Base-by-base conservation (phyloP, 768 basidiomycete genomes). In the Macrolepiota dolichaula region DNA sequence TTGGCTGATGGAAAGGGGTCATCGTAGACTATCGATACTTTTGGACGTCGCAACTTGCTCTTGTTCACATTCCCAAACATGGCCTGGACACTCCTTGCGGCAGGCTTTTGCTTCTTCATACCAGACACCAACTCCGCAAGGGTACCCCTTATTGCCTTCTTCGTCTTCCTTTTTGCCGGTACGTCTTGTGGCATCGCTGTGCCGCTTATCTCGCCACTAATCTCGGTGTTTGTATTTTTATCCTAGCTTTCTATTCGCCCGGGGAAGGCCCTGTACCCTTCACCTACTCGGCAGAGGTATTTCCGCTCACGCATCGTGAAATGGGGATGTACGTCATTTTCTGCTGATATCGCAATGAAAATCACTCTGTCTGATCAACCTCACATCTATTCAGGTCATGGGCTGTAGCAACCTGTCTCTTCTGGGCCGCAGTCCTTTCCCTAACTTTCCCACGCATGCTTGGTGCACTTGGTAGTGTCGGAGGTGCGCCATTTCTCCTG, bases 231-330 rank as follows among this genome's bases (percentile, higher is more conserved):
- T 52, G n/a, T 50, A 47, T 17, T 55, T 38, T 25, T 11, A n/a
- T 53, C 9, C 29, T 61, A 72, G 80, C 81, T 0, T 88, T 87
- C 71, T 92, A 93, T 71, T 90, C 89, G 0, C 90, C 89, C 1
- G 92, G 92, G 63, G 92, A 93, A 76, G 94, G 94, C 0, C 94
- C 94, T 4, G 93, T 95, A 7, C 94, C 94, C 0, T 95, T 89
- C 72, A 88, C 91, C 0, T 96, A 95, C 70, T 94, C 92, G 3
- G 94, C 94, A 2, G 94, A 96, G 72, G 93, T 90, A 12, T 96
- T 92, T 82, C 94, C 93, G 5, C 79, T 96, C 40, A 87, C 88
- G 32, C 83, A 90, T 62, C 79, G 92, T 67, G 90, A 91, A 67
- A 79, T 89, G 76, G 79, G 79, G 64, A 80, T 80, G 79, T 79